Evolutionary conservation across 805 yeast species (phyloP), one percentile per base, ranked within the genome.

Genomic region (Barnettozyma vustinii): DNA sequence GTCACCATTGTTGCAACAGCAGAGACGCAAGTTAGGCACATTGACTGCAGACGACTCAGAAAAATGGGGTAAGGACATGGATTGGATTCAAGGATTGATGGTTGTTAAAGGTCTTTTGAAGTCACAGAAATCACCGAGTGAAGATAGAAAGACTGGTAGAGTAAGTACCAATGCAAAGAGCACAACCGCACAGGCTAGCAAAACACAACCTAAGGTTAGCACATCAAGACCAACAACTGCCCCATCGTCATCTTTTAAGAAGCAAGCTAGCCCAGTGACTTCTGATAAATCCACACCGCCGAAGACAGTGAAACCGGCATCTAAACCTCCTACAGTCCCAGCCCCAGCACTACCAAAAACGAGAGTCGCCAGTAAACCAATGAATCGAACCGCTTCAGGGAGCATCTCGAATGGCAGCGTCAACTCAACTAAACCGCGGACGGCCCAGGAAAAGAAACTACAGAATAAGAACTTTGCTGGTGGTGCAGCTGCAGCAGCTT

Each of bases 51-150:
- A 19, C 63, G 55, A 36, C 5, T 18, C 50, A 23, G 21, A 26
- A 16, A 26, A 40, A 25, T 40, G 79, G 13, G 84, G 84, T 23
- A 61, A 61, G 9, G 63, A 70, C 5, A 73, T 77, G 41, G 75
- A 79, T 3, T 85, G 92, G 92, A 82, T 85, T 13, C 85, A 83
- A 43, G 77, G 89, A 45, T 71, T 85, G 50, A 67, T 85, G 54
- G 76, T 77, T 54, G 87, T 89, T 2, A 81, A 84, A 55, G 80
- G 82, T 44, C 58, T 82, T 57, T 66, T 77, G 42, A 73, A 61
- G 21, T 16, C 43, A 13, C 32, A 26, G 32, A 40, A 27, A 16
- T 4, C 43, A 3, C 15, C 43, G 2, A n/a, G 6, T 21, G 23
- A 20, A 23, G 23, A 21, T 12, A 9, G 19, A 16, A 37, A 40